Evolutionary conservation across 148 eudicot genomes (phyloP), one percentile per base, ranked within the genome.

Genomic region (Beta vulgaris): DNA sequence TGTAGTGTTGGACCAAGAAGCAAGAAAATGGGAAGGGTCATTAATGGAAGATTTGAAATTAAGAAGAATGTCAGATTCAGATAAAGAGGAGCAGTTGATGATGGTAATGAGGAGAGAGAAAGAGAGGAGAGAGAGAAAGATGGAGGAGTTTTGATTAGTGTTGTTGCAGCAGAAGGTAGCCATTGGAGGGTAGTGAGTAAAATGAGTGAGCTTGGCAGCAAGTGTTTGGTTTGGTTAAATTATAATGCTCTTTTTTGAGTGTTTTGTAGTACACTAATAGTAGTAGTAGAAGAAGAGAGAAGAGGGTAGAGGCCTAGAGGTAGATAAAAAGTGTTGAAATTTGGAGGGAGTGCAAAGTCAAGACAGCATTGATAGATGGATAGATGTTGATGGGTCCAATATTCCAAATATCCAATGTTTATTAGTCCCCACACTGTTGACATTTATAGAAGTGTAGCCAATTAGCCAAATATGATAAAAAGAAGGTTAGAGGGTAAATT

Each of bases 61-160:
- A 29, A 93, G 89, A 55, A 91, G 91, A 73, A 82, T 78, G 78
- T 89, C 88, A 37, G 86, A 35, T 83, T 93, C 93, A 61, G 91
- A 73, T 26, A 53, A n/a, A 14, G 71, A 40, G 31, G 78, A 54
- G 11, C 62, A 65, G 26, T 34, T 78, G 37, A 29, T 63, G 73
- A 34, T 1, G 61, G 19, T 34, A 25, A 25, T 34, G 51, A 43
- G 43, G 79, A 76, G 60, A 76, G 65, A 76, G 64, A 82, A 72
- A 77, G 36, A 13, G 82, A 72, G 80, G 81, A 82, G 69, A 77
- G 36, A 13, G 82, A 72, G 80, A 80, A 72, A 42, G 37, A 36
- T 64, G 7, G 18, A 83, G 26, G 44, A 76, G 67, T 71, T 84
- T 73, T 25, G 78, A 58, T 28, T 65, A 88, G 65, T 79, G 82